Evolutionary conservation across 2,329 filamentous ascomycete genomes (phyloP).

Genomic region (Beauveria asiatica): DNA sequence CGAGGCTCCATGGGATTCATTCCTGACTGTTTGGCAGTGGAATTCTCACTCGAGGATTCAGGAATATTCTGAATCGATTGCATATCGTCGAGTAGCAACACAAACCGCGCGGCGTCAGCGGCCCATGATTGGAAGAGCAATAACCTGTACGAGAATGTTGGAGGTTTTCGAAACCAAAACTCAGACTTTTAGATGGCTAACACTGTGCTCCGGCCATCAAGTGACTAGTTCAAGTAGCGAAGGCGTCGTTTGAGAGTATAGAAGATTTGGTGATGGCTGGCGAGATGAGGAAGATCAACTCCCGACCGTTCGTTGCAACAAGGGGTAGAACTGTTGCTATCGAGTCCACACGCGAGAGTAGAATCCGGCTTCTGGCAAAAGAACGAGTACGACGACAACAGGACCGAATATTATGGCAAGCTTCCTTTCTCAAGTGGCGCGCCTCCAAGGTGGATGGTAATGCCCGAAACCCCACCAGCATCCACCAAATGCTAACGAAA

Average conservation of each 20-base stretch:
- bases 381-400: not conserved
- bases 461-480: conserved; percentile 4
- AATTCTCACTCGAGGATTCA: not conserved
- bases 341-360: not conserved
- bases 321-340: not conserved
- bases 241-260: not conserved
- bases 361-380: not conserved
- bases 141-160: not conserved
- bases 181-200: not conserved
- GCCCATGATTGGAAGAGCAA: conserved; percentile 9
- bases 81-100: conserved; percentile 9
- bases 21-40: not conserved
- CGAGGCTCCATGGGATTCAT: conserved; percentile 4
- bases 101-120: conserved; percentile 5
- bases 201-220: not conserved
- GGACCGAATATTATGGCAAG: not conserved
- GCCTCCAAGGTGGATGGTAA: conserved; percentile 5
- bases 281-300: not conserved
- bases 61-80: conserved; percentile 6
- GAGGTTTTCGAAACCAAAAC: not conserved
- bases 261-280: not conserved
- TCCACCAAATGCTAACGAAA: conserved; percentile 5
- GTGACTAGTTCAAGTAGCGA: not conserved
- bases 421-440: conserved; percentile 1
- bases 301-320: not conserved